Evolutionary conservation across 1,284 basidiomycete species (phyloP), one percentile per base, ranked within the genome.

Genomic region (Moesziomyces sp.): DNA sequence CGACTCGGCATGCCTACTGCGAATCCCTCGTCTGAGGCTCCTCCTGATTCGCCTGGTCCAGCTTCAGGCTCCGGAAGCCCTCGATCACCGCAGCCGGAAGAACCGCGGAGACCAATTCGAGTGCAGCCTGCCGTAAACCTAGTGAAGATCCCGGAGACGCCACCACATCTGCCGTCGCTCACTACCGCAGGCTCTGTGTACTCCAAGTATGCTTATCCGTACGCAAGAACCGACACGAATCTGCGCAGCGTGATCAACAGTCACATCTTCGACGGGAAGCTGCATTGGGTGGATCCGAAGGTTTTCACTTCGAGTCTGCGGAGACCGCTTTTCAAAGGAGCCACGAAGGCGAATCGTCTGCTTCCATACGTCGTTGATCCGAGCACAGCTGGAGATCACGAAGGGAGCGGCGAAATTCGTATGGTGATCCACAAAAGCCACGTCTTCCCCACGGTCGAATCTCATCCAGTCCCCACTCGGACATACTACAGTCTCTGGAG

Each of bases 201-300:
- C 24, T 24, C n/a, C n/a, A n/a, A n/a, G 7, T 18, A 40, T 18
- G 14, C 38, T 40, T 40, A 18, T 16, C 38, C 38, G 5, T 40
- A 40, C 16, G 7, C 18, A 5, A 16, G 3, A 3, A 4, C 11
- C 16, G 38, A 40, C 6, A 18, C 11, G 11, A 34, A 34, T 1
- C 16, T 24, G 3, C 55, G 47, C 26, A 44, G 24, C 6, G 13
- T 38, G 6, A 50, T 57, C 46, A 57, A 50, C 28, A 5, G 8
- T 4, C 19, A 26, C 11, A 35, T 50, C 28, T 57, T 57, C 18
- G 47, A 24, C 7, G 47, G 47, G 1, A 57, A 57, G 30, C 28
- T 50, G 23, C 19, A 35, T 23, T 44, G 43, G 52, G 4, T 46
- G 18, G 6, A 47, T 11, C 18, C 38, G 16, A 16, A 40, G 11